A percentile compares a stretch with the other conserved stretches of the same genome.
Evolutionary conservation across 2,329 filamentous ascomycete genomes (phyloP).

Genomic region (Exophiala bonariae): DNA sequence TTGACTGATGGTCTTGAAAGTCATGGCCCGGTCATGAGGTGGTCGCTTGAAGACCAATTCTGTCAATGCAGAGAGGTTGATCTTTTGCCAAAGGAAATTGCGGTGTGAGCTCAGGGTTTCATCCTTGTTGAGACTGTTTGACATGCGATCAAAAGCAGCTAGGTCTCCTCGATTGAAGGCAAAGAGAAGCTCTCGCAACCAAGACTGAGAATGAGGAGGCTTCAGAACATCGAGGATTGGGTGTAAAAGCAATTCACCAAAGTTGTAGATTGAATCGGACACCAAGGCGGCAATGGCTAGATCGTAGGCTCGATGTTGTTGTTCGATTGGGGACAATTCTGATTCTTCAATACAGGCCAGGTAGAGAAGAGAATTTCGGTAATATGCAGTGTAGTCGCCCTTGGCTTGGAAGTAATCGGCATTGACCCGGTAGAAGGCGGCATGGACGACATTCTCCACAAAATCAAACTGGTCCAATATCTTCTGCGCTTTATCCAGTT

Average conservation of each 20-base stretch:
- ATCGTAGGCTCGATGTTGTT: slow-evolving; percentile 83
- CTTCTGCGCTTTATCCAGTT: slow-evolving; percentile 82
- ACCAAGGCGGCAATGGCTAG: slow-evolving; percentile 89
- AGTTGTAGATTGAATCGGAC: slow-evolving; percentile 97
- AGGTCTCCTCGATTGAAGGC: slow-evolving; percentile 97
- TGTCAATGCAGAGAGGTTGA: slow-evolving; percentile 91
- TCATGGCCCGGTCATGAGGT: slow-evolving; percentile 92
- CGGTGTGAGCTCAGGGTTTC: slow-evolving; percentile 76
- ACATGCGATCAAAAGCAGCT: slow-evolving; percentile 78
- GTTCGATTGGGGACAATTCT: slow-evolving; percentile 71
- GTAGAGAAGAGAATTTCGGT: slow-evolving; percentile 95
- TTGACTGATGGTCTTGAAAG: slow-evolving; percentile 80
- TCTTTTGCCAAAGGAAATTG: slow-evolving; percentile 91
- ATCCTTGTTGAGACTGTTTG: slow-evolving; percentile 78
- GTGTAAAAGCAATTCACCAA: slow-evolving; percentile 96
- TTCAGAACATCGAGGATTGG: slow-evolving; percentile 85
- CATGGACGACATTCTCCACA: slow-evolving; percentile 92
- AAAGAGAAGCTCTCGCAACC: slow-evolving; percentile 94
- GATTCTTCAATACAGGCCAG: slow-evolving; percentile 90
- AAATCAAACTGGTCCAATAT: slow-evolving; percentile 91
- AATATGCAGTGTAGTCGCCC: slow-evolving; percentile 92
- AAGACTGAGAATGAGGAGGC: slow-evolving; percentile 66
- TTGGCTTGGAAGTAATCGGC: slow-evolving; percentile 92
- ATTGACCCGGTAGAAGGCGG: slow-evolving; percentile 92
- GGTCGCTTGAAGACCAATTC: slow-evolving; percentile 95